Base-by-base conservation (phyloP, 208 protist genomes). In the Acanthamoeba divionensis region DNA sequence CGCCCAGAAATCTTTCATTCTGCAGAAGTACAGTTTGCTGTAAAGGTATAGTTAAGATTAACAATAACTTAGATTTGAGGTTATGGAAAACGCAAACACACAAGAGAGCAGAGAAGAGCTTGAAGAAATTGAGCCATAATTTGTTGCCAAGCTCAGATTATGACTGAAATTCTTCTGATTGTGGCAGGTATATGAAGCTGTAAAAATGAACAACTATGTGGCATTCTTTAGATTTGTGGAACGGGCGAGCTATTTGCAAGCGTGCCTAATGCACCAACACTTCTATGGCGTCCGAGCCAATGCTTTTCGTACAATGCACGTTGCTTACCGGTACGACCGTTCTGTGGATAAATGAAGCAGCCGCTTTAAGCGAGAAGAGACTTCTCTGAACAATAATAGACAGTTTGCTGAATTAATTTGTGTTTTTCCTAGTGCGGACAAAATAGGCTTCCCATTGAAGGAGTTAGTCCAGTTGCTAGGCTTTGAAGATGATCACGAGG, bases 21-120 rank as follows among this genome's bases (percentile, higher is more conserved):
- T 33, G 31, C 47, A 21, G 75, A 85, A 38, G 48, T 85, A 36
- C 75, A 85, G n/a, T 85, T 85, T 29, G 54, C 75, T 26, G n/a
- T 85, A 36, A 57, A 65, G 24, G 75, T 85, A 65, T 55, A 29
- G 1, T 63, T 41, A 41, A 5, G 36, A 41, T 41, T 41, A 5
- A 41, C 36, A 41, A 41, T 5, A 41, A 41, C 36, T 41, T 41
- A 41, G n/a, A n/a, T n/a, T n/a, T n/a, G n/a, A n/a, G n/a, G n/a
- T n/a, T 41, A 41, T 41, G 36, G 36, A 41, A 41, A 5, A n/a
- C n/a, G 36, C 36, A 41, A 5, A 41, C 2, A 41, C 2, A 5
- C 36, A 41, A 41, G 36, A 31, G 31, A 8, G 31, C 7, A 10
- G 13, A 31, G 31, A 3, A 13, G 63, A 54, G 62, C 26, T 67